Evolutionary conservation across 371 early-diverging fungal genomes (phyloP).

Genomic region (Saksenaea oblongispora): DNA sequence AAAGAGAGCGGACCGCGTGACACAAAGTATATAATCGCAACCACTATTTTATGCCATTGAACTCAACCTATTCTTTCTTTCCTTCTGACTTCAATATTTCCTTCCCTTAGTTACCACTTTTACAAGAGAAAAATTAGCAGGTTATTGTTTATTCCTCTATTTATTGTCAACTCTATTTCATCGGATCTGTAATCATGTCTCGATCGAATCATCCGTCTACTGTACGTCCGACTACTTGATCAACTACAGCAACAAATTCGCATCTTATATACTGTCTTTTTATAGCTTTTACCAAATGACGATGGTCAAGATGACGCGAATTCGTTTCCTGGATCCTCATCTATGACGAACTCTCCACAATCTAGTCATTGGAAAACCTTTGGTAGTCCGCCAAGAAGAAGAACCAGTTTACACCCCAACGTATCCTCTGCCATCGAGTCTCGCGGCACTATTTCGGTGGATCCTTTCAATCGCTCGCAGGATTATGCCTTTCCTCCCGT

Average conservation of each 20-base stretch:
- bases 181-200: conserved; percentile 17
- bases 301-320: conserved; percentile 8
- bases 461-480: conserved; percentile 21
- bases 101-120: conserved; percentile 1
- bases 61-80: neutral
- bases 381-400: conserved; percentile 23
- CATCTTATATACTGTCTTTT: neutral
- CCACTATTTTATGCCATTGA: neutral
- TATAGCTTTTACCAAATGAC: conserved; percentile 11
- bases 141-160: neutral
- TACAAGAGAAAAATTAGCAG: neutral
- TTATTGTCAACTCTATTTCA: conserved; percentile 1
- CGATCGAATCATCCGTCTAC: conserved; percentile 19
- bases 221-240: conserved; percentile 14
- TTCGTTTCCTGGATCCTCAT: conserved; percentile 10
- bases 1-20: conserved; percentile 3
- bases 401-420: conserved; percentile 5
- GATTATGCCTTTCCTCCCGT: conserved; percentile 42
- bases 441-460: neutral
- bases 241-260: neutral
- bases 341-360: conserved; percentile 10
- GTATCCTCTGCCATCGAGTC: conserved; percentile 7
- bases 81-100: conserved; percentile 8
- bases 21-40: conserved; percentile 4
- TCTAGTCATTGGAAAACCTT: conserved; percentile 24